phyloP scores from a whole-genome alignment of 2,329 filamentous ascomycete genomes.

The Zymoseptoria ardabiliae region DNA sequence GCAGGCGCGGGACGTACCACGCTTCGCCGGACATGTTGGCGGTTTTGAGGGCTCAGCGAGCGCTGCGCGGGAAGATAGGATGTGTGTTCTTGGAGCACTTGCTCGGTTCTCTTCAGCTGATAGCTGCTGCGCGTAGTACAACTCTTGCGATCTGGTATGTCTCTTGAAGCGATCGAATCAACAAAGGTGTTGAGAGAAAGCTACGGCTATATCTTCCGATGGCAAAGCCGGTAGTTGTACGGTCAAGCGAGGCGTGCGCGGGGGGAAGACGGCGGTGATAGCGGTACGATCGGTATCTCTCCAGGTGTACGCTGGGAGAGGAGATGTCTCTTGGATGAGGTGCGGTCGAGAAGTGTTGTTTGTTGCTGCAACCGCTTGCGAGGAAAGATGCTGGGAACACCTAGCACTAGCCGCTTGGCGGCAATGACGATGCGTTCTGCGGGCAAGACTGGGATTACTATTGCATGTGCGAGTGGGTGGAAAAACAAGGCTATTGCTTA shows the following conservation, averaged over 20 bases:
- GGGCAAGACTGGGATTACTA: neutral
- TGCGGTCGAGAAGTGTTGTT: neutral
- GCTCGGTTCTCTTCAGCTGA: neutral
- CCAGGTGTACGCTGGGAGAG: neutral
- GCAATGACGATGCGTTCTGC: neutral
- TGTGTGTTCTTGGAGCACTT: neutral
- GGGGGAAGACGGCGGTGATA: neutral
- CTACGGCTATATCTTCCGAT: neutral
- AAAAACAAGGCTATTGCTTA: neutral
- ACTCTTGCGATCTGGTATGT: neutral
- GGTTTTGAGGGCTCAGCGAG: neutral
- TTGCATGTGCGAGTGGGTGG: neutral
- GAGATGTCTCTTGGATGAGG: neutral
- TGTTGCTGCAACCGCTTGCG: neutral
- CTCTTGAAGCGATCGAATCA: neutral
- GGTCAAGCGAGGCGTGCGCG: neutral
- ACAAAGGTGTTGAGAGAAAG: neutral
- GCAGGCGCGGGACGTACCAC: conserved; percentile 23
- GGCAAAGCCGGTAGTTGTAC: neutral
- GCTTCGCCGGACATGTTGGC: conserved; percentile 34
- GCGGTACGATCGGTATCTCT: neutral
- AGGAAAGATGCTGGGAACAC: neutral
- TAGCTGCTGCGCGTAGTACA: neutral
- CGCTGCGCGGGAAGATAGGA: neutral
- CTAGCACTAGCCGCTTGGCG: neutral